Percentiles rank a stretch among this genome's conserved stretches.
These are phyloP conservation scores for Alternaria ventricosa DNA, from an alignment of 2,329 filamentous ascomycete species.

Conservation along the genomic window DNA sequence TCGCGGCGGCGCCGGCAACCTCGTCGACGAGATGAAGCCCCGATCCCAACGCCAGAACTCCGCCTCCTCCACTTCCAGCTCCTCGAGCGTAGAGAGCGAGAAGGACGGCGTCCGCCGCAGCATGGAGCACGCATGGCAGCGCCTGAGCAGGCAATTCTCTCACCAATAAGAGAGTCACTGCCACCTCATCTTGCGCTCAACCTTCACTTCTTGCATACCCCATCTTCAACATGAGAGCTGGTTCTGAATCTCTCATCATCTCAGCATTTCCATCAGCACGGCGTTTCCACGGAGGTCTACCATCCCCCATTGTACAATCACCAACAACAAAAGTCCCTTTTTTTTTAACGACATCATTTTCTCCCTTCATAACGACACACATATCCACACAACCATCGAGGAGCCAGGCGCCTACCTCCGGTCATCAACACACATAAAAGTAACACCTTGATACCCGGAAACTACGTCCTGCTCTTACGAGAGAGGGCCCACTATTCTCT, in stretches of 20 bases:
- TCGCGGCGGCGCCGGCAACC: constrained; percentile 66
- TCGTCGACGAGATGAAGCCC: constrained; percentile 49
- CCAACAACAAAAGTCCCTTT: constrained; percentile 22
- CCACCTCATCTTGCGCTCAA: neutral
- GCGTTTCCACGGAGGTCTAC: constrained; percentile 14
- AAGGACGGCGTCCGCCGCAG: constrained; percentile 39
- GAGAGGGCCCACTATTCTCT: constrained; percentile 8
- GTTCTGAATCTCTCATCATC: constrained; percentile 48
- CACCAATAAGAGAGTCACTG: constrained; percentile 25
- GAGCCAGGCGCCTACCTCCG: constrained; percentile 37
- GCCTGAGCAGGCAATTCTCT: constrained; percentile 43
- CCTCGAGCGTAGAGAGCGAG: constrained; percentile 34
- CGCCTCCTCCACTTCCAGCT: constrained; percentile 29
- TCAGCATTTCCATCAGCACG: constrained; percentile 18
- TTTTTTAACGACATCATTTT: constrained; percentile 4
- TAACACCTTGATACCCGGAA: constrained; percentile 15
- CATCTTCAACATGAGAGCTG: constrained; percentile 41
- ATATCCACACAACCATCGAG: constrained; percentile 42
- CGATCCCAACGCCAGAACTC: constrained; percentile 38
- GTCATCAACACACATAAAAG: constrained; percentile 10
- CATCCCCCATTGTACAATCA: constrained; percentile 12
- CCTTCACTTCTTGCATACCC: constrained; percentile 8
- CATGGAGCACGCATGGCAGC: constrained; percentile 47
- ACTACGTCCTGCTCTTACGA: constrained; percentile 15
- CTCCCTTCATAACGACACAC: constrained; percentile 1